Evolutionary conservation across 768 basidiomycete species (phyloP).

Genomic region (Amanita exitialis): DNA sequence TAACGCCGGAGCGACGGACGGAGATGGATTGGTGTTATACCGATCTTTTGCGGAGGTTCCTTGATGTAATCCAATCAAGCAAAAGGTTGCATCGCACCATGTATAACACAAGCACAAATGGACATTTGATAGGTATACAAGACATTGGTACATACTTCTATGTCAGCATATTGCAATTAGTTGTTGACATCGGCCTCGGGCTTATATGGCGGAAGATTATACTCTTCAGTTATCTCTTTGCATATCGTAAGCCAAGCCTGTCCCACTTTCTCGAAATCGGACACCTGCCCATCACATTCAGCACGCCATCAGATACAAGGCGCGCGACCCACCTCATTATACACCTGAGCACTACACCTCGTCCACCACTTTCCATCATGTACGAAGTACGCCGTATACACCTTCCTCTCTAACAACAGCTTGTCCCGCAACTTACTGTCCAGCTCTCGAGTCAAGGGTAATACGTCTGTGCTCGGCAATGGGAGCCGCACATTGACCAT

Average conservation of each 20-base stretch:
- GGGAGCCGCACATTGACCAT: constrained; percentile 45
- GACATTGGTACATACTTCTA: background rate
- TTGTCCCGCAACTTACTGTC: constrained; percentile 17
- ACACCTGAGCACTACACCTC: constrained; percentile 30
- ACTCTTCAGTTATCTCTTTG: constrained; percentile 17
- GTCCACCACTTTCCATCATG: constrained; percentile 31
- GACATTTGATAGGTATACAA: no score
- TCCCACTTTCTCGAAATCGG: constrained; percentile 33
- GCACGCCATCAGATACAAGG: background rate
- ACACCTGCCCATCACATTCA: constrained; percentile 17
- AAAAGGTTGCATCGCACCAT: background rate
- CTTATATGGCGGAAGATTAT: background rate
- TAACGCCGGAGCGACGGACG: constrained; percentile 13
- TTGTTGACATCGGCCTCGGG: background rate
- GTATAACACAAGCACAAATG: background rate
- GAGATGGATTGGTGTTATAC: constrained; percentile 38
- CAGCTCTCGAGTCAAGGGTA: constrained; percentile 12
- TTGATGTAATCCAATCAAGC: background rate
- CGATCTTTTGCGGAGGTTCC: constrained; percentile 55
- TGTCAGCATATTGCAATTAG: background rate
- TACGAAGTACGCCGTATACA: constrained; percentile 22
- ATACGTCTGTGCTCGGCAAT: constrained; percentile 12
- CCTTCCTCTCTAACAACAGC: constrained; percentile 19
- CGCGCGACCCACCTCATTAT: constrained; percentile 21
- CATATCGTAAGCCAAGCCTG: constrained; percentile 24